Evolutionary conservation across 257 asterid genomes (phyloP).

Genomic region (Thymus mandschuricus): DNA sequence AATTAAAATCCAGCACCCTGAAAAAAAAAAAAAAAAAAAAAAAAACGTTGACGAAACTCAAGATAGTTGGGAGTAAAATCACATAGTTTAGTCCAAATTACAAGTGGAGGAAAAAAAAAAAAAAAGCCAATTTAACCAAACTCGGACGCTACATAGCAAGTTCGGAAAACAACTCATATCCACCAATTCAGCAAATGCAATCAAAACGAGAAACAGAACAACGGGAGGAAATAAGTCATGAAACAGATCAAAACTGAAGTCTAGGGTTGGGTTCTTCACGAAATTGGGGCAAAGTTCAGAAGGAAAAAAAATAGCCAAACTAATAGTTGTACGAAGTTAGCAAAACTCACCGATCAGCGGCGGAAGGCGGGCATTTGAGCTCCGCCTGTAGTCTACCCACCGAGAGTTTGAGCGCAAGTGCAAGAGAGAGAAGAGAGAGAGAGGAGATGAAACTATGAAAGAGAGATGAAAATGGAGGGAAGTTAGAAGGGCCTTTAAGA

Average conservation of each 20-base stretch:
- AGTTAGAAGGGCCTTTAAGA: background rate
- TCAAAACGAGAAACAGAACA: background rate
- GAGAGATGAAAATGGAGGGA: constrained; percentile 21
- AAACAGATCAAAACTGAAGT: constrained; percentile 10
- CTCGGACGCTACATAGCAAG: background rate
- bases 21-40: too few species aligned
- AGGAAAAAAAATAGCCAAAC: background rate
- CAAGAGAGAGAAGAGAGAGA: constrained; percentile 23
- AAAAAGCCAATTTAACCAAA: background rate
- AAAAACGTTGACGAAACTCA: too few species aligned
- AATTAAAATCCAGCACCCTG: constrained; percentile 17
- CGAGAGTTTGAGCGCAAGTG: background rate
- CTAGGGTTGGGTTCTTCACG: constrained; percentile 48
- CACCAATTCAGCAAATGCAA: background rate
- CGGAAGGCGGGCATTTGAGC: constrained; percentile 20
- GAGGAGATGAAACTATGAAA: background rate
- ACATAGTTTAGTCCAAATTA: too few species aligned
- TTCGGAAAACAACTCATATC: background rate
- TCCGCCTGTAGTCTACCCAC: background rate
- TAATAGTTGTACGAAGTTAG: background rate
- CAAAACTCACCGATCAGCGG: constrained; percentile 30
- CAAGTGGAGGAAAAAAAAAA: too few species aligned
- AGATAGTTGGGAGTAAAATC: too few species aligned
- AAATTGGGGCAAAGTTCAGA: constrained; percentile 12
- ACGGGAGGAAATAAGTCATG: background rate